Evolutionary conservation across 1,139 yeast species (phyloP).

Genomic region (Geotrichum aggregatum): DNA sequence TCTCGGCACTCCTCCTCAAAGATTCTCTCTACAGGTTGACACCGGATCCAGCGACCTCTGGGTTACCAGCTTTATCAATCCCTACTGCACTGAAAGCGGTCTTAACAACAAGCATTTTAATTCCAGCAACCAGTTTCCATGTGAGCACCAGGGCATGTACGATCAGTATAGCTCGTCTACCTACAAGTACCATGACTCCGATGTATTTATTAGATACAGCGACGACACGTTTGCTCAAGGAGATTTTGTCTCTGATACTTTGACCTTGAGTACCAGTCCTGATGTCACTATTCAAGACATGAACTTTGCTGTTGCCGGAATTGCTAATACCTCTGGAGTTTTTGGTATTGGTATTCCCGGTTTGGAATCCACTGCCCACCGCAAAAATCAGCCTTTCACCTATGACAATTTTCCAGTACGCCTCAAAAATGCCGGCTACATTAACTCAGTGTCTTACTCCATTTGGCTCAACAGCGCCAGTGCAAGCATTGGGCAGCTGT

Average conservation of each 20-base stretch:
- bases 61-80: constrained; percentile 21
- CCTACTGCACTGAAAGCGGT: constrained; percentile 27
- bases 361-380: constrained; percentile 19
- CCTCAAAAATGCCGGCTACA: constrained; percentile 40
- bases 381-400: constrained; percentile 9
- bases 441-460: constrained; percentile 50
- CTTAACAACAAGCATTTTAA: constrained; percentile 23
- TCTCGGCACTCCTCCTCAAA: constrained; percentile 22
- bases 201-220: constrained; percentile 53
- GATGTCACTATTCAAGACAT: constrained; percentile 12
- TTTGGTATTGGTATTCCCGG: constrained; percentile 22
- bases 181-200: constrained; percentile 22
- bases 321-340: constrained; percentile 21
- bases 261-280: constrained; percentile 13
- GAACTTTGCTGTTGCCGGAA: constrained; percentile 18
- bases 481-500: constrained; percentile 46
- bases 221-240: constrained; percentile 61
- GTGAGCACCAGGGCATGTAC: constrained; percentile 28
- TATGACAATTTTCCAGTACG: constrained; percentile 20
- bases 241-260: constrained; percentile 43
- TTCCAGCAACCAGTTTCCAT: constrained; percentile 25
- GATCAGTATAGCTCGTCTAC: constrained; percentile 25
- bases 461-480: constrained; percentile 47
- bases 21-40: constrained; percentile 19
- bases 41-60: constrained; percentile 22